These are phyloP conservation scores for Stentor coeruleus DNA, from an alignment of 73 alveolate genomes.

Conservation along the genomic window DNA sequence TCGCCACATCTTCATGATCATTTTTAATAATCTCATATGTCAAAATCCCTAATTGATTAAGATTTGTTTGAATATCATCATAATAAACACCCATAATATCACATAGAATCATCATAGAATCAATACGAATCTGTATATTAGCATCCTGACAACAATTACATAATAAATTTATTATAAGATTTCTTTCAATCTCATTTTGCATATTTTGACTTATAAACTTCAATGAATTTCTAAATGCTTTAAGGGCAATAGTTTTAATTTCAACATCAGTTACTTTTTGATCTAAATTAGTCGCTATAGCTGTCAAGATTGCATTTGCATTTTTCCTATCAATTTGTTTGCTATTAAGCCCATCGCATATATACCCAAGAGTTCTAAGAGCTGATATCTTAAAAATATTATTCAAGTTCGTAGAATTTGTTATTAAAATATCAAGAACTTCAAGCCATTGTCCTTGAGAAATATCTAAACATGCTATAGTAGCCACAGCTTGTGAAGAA, in stretches of 20 bases:
- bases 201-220: neutral
- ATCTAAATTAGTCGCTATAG: neutral
- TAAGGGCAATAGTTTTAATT: neutral
- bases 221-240: conserved; percentile 14
- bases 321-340: neutral
- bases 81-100: neutral
- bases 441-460: neutral
- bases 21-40: neutral
- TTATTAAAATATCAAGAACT: neutral
- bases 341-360: neutral
- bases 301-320: neutral
- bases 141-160: neutral
- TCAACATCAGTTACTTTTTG: neutral
- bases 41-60: neutral
- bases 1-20: neutral
- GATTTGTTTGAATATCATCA: neutral
- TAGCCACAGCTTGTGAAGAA: conserved; percentile 16
- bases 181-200: conserved; percentile 8
- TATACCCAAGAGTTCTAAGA: conserved; percentile 16
- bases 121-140: neutral
- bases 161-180: neutral
- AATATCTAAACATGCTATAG: neutral
- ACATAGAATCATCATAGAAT: neutral
- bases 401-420: conserved; percentile 2
- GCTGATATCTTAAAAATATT: neutral